Percentiles rank a stretch among this genome's conserved stretches.
Evolutionary conservation across 1,139 yeast species (phyloP).

Genomic region (Saccharomyces hybrid): DNA sequence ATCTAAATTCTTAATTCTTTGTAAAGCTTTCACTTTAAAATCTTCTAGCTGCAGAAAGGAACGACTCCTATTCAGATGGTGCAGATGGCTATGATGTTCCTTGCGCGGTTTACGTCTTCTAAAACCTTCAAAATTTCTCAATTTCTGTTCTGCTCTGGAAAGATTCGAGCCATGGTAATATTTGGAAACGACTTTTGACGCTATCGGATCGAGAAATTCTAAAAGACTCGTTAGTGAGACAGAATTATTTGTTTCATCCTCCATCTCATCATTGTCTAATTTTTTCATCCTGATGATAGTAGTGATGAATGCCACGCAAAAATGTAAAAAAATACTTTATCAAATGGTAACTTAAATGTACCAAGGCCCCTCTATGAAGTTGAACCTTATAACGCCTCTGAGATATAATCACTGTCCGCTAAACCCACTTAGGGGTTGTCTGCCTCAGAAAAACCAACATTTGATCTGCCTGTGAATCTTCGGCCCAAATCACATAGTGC

Average conservation of each 20-base stretch:
- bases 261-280: neutral
- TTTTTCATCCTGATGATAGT: neutral
- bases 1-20: constrained; percentile 18
- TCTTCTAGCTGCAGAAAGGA: constrained; percentile 14
- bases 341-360: neutral
- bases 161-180: constrained; percentile 6
- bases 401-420: neutral
- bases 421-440: neutral
- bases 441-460: neutral
- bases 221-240: neutral
- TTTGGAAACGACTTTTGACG: constrained; percentile 2
- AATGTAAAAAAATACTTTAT: neutral
- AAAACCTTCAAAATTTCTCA: constrained; percentile 11
- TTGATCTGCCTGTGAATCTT: neutral
- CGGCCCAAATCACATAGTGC: neutral
- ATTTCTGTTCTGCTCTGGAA: constrained; percentile 12
- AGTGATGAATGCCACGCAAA: neutral
- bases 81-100: neutral
- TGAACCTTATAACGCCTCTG: neutral
- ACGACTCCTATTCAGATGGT: neutral
- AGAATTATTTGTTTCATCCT: neutral
- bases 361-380: neutral
- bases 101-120: constrained; percentile 4
- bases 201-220: constrained; percentile 6
- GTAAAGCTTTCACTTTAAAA: constrained; percentile 14